Conservation (phyloP, 305 asterid species). For the Plantago lanceolata region DNA sequence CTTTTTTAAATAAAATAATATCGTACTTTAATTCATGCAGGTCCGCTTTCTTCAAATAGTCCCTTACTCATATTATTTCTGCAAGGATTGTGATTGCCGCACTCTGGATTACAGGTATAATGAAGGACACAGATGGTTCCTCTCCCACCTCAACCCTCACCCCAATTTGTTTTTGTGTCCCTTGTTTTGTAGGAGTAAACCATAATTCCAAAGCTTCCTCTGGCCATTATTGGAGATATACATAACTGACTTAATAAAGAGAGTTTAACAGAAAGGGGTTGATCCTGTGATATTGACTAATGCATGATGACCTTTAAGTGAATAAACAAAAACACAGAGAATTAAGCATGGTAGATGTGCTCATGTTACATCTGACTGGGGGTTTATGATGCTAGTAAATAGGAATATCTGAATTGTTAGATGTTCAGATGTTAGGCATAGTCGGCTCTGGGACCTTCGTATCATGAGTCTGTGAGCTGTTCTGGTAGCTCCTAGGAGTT, state of each 20-base stretch:
- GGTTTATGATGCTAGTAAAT: neutral
- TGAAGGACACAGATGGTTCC: constrained; percentile 24
- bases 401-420: neutral
- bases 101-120: constrained; percentile 67
- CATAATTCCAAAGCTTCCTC: too few relatives aligned
- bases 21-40: constrained; percentile 37
- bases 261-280: too few relatives aligned
- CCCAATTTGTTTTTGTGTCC: too few relatives aligned
- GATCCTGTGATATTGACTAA: too few relatives aligned
- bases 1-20: neutral
- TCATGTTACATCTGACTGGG: neutral
- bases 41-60: constrained; percentile 75
- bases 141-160: neutral
- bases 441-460: neutral
- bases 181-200: too few relatives aligned
- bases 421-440: neutral
- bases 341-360: neutral
- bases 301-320: too few relatives aligned
- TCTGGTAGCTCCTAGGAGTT: constrained; percentile 18
- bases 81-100: constrained; percentile 89
- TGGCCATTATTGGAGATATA: too few relatives aligned
- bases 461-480: neutral
- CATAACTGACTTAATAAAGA: too few relatives aligned
- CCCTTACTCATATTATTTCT: constrained; percentile 82
- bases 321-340: too few relatives aligned